Percentiles rank a stretch among this genome's conserved stretches.
These are phyloP conservation scores for Calonectria leucothoes DNA, from an alignment of 2,329 filamentous ascomycete genomes.

Conservation along the genomic window DNA sequence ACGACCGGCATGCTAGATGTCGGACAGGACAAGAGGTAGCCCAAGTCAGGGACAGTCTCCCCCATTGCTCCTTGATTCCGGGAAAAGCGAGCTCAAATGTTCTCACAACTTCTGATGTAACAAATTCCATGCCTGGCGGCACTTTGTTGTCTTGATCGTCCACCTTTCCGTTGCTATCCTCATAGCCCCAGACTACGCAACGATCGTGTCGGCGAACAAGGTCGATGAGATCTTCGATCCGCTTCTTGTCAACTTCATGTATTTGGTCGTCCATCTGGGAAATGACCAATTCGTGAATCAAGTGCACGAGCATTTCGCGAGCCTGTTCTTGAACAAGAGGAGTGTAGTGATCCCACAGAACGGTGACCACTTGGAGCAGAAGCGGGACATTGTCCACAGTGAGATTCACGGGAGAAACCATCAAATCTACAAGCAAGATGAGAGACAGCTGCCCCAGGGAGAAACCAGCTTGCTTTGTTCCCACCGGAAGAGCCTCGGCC, in stretches of 20 bases:
- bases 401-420: conserved; percentile 91
- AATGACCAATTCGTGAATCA: conserved; percentile 96
- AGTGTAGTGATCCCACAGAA: conserved; percentile 98
- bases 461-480: conserved; percentile 91
- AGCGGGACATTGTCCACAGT: conserved; percentile 84
- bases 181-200: conserved; percentile 92
- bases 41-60: conserved; percentile 90
- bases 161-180: conserved; percentile 86
- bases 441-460: conserved; percentile 93
- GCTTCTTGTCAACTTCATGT: conserved; percentile 71
- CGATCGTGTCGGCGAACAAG: conserved; percentile 85
- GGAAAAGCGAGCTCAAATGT: conserved; percentile 89
- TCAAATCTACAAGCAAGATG: conserved; percentile 93
- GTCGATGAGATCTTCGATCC: conserved; percentile 90
- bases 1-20: conserved; percentile 94
- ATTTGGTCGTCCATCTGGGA: conserved; percentile 78
- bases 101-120: conserved; percentile 84
- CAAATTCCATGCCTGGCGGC: conserved; percentile 85
- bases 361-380: conserved; percentile 88
- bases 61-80: conserved; percentile 91
- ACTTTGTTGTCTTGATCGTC: conserved; percentile 83
- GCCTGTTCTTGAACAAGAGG: conserved; percentile 96
- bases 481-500: conserved; percentile 80
- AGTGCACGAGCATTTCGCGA: conserved; percentile 95
- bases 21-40: conserved; percentile 96